Base-by-base conservation (phyloP, 2,329 filamentous ascomycete genomes). In the Fusarium sp. region DNA sequence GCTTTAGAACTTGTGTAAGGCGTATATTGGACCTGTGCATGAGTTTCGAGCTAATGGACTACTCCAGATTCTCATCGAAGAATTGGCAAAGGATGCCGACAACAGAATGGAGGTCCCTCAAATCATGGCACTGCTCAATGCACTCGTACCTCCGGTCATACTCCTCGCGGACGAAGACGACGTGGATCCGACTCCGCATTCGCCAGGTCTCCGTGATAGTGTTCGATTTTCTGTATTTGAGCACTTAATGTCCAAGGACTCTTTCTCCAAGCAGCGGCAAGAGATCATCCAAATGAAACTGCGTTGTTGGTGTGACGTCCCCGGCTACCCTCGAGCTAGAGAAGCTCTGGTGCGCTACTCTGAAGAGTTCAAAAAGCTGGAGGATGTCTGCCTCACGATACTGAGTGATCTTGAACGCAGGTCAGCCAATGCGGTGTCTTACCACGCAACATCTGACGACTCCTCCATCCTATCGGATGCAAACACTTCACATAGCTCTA, bases 111-210 rank as follows among this genome's bases (percentile, higher is more conserved):
- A 72, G 15, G 40, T 49, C 5, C 55, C 69, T 7, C 63, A 69
- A 15, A 71, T 79, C 34, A 77, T 81, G 78, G 79, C 78, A 22
- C 70, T 73, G 8, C 66, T 81, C 24, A 81, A 81, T 49, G 74
- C 80, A 7, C 65, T 81, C 20, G 78, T 81, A 34, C 78, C 80
- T 1, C 58, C 78, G 1, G 55, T 67, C 11, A 52, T 71, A 10
- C 59, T 75, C 13, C 61, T 75, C 18, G 58, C 68, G 34, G 51
- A 68, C 17, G 53, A 59, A 3, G 64, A 76, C 4, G 74, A 76
- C 31, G 10, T 72, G 6, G 72, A 77, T 18, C 68, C 76, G 9
- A 69, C 70, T 13, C 77, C 78, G 2, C 77, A 75, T 58, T 75
- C 79, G 0, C 49, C 68, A 3, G 73, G 76, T 1, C 64, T 81